Base-by-base conservation (phyloP, 495 filamentous ascomycete genomes). In the Entonaema liquescens region DNA sequence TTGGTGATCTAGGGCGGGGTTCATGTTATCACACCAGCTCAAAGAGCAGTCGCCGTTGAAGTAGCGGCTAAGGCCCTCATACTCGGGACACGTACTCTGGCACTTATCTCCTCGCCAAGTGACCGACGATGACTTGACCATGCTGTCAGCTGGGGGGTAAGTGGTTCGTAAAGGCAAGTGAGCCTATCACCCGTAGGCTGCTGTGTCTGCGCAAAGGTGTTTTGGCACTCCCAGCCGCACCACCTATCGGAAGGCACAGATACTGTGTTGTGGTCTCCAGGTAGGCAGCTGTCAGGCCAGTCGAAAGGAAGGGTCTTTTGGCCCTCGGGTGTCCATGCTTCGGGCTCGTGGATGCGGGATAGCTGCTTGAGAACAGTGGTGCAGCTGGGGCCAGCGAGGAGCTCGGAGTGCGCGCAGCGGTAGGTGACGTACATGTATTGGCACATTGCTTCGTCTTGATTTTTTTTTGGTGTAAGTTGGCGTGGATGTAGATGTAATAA, bases 321-420 rank as follows among this genome's bases (percentile, higher is more conserved):
- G 19, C 62, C 57, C 7, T 13, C 58, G 7, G 50, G 5, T 0
- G 64, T 53, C 47, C 50, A 68, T 5, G 74, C 66, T 12, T 33
- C 17, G 1, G 75, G 73, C 4, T 21, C n/a, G 67, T 78, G 59
- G 62, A 77, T 76, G 9, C 76, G 68, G 54, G 70, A 64, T 8
- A 80, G 70, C 50, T 78, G 63, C 1, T 38, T 44, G 35, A 62
- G 65, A 26, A 77, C 55, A 12, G 23, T 33, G 44, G 58, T 36
- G 71, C 79, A 80, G 61, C 25, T 59, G 1, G 71, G 58, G 5
- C 69, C 74, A 7, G 70, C 62, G 15, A 77, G 38, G 23, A 79
- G 65, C 29, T 50, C 65, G 52, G 38, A 21, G 68, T 80, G 79
- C 0, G 61, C 60, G 61, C 79, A 80, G 35, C 72, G 74, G 26